A percentile compares a stretch with the other conserved stretches of the same genome.
phyloP scores from a whole-genome alignment of 768 basidiomycete species.

The Suillus ampliporus region DNA sequence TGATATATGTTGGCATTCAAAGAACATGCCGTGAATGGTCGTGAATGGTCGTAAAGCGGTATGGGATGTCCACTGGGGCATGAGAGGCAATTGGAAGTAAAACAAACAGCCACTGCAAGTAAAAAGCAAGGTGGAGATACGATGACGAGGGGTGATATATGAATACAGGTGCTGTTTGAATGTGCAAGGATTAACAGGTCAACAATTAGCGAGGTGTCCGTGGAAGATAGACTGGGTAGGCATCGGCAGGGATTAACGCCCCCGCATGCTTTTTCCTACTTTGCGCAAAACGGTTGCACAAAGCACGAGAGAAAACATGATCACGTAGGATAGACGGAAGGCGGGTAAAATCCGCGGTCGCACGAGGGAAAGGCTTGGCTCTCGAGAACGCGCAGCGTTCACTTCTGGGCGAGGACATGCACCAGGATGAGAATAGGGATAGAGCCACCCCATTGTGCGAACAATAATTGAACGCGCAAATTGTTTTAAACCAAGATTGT shows the following conservation, averaged over 20 bases:
- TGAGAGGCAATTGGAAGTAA: too few species aligned
- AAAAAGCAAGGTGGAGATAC: neutral
- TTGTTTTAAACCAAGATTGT: constrained; percentile 14
- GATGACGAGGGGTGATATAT: neutral
- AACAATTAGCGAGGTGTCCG: neutral
- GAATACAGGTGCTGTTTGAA: neutral
- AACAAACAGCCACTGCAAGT: too few species aligned
- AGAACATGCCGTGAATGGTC: neutral
- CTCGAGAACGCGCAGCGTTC: constrained; percentile 4
- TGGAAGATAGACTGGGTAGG: neutral
- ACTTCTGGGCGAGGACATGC: neutral
- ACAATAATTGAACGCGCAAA: constrained; percentile 23
- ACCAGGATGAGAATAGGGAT: constrained; percentile 22
- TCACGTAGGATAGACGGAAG: constrained; percentile 27
- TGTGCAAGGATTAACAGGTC: neutral
- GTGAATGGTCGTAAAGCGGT: neutral
- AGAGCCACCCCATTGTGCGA: constrained; percentile 29
- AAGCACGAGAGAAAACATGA: constrained; percentile 34
- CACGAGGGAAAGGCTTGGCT: constrained; percentile 7
- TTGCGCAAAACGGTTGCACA: constrained; percentile 34
- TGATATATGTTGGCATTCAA: neutral
- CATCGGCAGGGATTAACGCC: constrained; percentile 20
- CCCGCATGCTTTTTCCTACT: constrained; percentile 28
- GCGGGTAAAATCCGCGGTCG: constrained; percentile 14
- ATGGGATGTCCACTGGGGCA: too few species aligned